Percentiles rank a stretch among this genome's conserved stretches.
Evolutionary conservation across 2,329 filamentous ascomycete genomes (phyloP).

Genomic region (Claviceps spartinae): DNA sequence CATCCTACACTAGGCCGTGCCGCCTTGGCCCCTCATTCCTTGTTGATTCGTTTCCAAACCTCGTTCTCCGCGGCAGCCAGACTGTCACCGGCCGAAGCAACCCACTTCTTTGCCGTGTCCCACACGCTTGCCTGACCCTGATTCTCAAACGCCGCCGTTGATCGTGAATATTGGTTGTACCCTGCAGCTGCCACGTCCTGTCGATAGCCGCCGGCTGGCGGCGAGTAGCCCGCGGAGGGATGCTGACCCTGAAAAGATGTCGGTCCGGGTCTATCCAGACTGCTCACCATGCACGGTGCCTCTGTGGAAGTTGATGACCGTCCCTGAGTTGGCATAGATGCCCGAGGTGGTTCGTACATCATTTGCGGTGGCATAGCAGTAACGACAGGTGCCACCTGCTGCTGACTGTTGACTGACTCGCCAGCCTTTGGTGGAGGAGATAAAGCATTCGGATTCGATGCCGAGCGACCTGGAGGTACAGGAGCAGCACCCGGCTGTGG

Average conservation of each 20-base stretch:
- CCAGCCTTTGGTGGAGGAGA: constrained; percentile 40
- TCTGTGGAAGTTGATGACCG: constrained; percentile 31
- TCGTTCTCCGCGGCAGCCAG: constrained; percentile 45
- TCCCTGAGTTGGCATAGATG: constrained; percentile 27
- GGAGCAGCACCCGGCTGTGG: constrained; percentile 46
- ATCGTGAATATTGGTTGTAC: constrained; percentile 32
- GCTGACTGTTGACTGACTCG: constrained; percentile 26
- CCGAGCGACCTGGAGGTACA: constrained; percentile 17
- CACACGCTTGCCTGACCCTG: constrained; percentile 32
- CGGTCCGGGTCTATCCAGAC: constrained; percentile 8
- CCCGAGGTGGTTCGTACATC: constrained; percentile 33
- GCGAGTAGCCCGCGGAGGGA: constrained; percentile 21
- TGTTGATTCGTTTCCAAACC: constrained; percentile 51
- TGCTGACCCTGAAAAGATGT: constrained; percentile 15
- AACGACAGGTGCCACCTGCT: constrained; percentile 12
- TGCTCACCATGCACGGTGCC: constrained; percentile 4
- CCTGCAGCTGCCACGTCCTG: constrained; percentile 42
- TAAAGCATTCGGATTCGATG: constrained; percentile 14
- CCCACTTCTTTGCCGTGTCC: constrained; percentile 44
- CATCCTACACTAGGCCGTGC: not conserved
- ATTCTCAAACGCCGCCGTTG: constrained; percentile 19
- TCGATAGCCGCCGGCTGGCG: constrained; percentile 39
- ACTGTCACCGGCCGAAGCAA: constrained; percentile 41
- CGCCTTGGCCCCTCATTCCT: constrained; percentile 22
- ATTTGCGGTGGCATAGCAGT: constrained; percentile 32